Percentiles rank a stretch among this genome's conserved stretches.
These are phyloP conservation scores for Myxozyma monticola DNA, from an alignment of 805 yeast genomes.

Conservation along the genomic window DNA sequence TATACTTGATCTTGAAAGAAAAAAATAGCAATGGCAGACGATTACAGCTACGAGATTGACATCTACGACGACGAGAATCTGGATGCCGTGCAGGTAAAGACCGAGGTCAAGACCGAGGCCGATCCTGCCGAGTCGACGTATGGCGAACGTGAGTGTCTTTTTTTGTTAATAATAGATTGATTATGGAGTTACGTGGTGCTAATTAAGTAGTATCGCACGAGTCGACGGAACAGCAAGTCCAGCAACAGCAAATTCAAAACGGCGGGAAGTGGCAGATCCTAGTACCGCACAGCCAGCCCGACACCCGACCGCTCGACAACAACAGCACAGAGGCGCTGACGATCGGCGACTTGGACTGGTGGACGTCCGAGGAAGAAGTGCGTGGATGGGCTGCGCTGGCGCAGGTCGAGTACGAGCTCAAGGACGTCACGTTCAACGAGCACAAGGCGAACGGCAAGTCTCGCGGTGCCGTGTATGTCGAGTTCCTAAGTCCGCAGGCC, in stretches of 20 bases:
- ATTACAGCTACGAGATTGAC: conserved; percentile 29
- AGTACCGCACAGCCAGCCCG: conserved; percentile 15
- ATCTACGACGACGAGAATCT: conserved; percentile 29
- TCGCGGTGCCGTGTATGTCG: conserved; percentile 29
- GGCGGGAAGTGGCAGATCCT: conserved; percentile 26
- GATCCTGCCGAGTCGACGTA: conserved; percentile 10
- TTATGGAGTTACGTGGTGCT: neutral
- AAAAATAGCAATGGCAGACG: conserved; percentile 24
- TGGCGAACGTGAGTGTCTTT: conserved; percentile 8
- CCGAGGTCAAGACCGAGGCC: no score
- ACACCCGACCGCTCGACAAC: conserved; percentile 24
- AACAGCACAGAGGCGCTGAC: conserved; percentile 25
- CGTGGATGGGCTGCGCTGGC: conserved; percentile 33
- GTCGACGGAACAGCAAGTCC: no score
- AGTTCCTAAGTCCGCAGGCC: conserved; percentile 26
- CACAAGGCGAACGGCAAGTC: conserved; percentile 35
- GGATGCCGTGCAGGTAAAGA: no score
- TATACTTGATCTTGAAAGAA: neutral
- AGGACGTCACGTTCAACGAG: conserved; percentile 32
- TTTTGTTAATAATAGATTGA: no score
- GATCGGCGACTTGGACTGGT: conserved; percentile 31
- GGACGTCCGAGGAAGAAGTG: conserved; percentile 33
- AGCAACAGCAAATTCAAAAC: neutral
- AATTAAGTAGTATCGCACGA: neutral
- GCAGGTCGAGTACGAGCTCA: conserved; percentile 27